phyloP scores from a whole-genome alignment of 2,329 filamentous ascomycete species.

The Penicillium sp. region DNA sequence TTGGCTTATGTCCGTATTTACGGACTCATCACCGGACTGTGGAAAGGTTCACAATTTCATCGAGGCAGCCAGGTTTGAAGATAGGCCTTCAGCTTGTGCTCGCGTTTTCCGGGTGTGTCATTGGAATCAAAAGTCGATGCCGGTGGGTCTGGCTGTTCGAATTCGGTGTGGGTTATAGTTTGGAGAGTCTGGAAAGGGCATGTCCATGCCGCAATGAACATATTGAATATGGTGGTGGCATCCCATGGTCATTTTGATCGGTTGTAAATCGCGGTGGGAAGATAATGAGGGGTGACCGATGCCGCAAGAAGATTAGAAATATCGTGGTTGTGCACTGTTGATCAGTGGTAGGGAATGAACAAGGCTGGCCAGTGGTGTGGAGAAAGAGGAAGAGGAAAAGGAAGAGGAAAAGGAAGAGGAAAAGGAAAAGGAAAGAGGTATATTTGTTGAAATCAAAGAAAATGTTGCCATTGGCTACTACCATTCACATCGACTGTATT shows the following conservation, averaged over 20 bases:
- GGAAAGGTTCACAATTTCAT: too few relatives aligned
- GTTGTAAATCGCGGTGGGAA: too few relatives aligned
- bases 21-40: slow-evolving; percentile 39
- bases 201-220: too few relatives aligned
- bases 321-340: not conserved
- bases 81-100: too few relatives aligned
- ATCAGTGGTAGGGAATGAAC: too few relatives aligned
- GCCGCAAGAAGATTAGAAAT: not conserved
- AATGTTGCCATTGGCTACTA: not conserved
- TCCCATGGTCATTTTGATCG: too few relatives aligned
- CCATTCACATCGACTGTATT: not conserved
- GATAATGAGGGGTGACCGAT: too few relatives aligned
- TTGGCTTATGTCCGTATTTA: slow-evolving; percentile 34
- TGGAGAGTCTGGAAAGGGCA: too few relatives aligned
- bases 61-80: too few relatives aligned
- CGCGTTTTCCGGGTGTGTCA: too few relatives aligned
- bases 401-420: not conserved
- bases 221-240: too few relatives aligned
- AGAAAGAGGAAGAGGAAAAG: not conserved
- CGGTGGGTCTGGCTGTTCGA: not conserved
- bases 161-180: too few relatives aligned
- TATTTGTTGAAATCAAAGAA: not conserved
- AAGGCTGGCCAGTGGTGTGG: not conserved
- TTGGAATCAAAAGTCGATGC: not conserved
- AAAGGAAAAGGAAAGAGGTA: not conserved